Conservation (phyloP, 441 rosid species). For the Bruguiera hainesii region DNA sequence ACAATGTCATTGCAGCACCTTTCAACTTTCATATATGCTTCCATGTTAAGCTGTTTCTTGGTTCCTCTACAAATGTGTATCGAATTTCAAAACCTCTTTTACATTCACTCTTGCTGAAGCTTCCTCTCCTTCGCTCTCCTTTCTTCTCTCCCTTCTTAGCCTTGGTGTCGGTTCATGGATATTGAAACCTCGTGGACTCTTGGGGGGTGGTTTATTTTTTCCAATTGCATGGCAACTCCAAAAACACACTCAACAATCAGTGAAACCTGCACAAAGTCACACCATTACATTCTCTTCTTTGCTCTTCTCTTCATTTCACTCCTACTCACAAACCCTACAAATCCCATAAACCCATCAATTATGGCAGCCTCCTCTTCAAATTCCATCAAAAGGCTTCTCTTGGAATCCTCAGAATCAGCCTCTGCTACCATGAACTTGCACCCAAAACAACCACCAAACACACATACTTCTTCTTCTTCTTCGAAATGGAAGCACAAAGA, state of each 20-base stretch:
- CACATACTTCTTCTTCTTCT: slow-evolving; percentile 13
- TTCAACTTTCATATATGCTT: slow-evolving; percentile 23
- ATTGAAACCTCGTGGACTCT: slow-evolving; percentile 83
- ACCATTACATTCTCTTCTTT: slow-evolving; percentile 30
- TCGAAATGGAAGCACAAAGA: slow-evolving; percentile 28
- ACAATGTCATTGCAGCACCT: slow-evolving; percentile 10
- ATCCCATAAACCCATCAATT: slow-evolving; percentile 21
- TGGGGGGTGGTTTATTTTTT: slow-evolving; percentile 63
- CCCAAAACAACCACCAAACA: slow-evolving; percentile 25
- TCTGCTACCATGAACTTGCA: slow-evolving; percentile 40
- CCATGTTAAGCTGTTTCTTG: slow-evolving; percentile 28
- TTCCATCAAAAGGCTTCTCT: slow-evolving; percentile 52
- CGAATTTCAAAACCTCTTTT: slow-evolving; percentile 48
- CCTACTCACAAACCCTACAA: slow-evolving; percentile 32
- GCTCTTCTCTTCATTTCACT: slow-evolving; percentile 39
- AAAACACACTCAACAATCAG: slow-evolving; percentile 28
- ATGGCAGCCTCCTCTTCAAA: slow-evolving; percentile 10
- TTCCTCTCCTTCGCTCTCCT: slow-evolving; percentile 20
- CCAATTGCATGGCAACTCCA: slow-evolving; percentile 77
- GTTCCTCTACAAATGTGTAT: slow-evolving; percentile 37
- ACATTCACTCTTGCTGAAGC: slow-evolving; percentile 39
- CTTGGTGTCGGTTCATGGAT: slow-evolving; percentile 83
- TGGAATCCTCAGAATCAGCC: slow-evolving; percentile 27
- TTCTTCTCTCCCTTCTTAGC: slow-evolving; percentile 25
- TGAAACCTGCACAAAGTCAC: slow-evolving; percentile 30